Base-by-base conservation (phyloP, 805 yeast species). In the Schizosaccharomyces japonicus region DNA sequence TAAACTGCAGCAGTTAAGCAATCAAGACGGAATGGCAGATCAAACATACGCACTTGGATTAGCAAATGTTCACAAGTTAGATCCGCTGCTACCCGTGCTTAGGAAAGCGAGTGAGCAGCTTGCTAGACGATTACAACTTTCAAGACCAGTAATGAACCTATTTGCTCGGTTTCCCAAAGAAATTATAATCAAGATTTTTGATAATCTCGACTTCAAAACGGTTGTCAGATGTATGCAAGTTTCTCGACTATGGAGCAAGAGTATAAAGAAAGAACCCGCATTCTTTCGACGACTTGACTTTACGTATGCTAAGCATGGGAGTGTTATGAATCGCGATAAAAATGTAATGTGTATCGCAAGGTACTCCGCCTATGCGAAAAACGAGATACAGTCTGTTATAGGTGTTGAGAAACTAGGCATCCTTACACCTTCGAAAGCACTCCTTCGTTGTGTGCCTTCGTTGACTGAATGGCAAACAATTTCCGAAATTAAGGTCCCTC, bases 41-140 rank as follows among this genome's bases (percentile, higher is more conserved):
- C 31, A 42, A 15, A 15, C 26, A 3, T 42, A 42, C n/a, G 27
- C 15, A 30, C 33, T 15, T 10, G 46, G 46, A 13, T 27, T 42
- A 21, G 19, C 17, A 42, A 23, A 26, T n/a, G 46, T 42, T n/a
- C 46, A 15, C n/a, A 42, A 42, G 27, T 13, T 29, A 11, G 46
- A 42, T 13, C 46, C 46, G 4, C 8, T 42, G 32, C 6, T 25
- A 19, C 42, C 17, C 8, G 23, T 15, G n/a, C 11, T 36, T 8
- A 36, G 23, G 23, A 11, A 4, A 19, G 42, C 27, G 13, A 36
- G 42, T 27, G 3, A 6, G n/a, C 25, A 23, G 23, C 23, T 36
- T 10, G 13, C 13, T 15, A 1, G 23, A 2, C 25, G 42, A 21
- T 19, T 36, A n/a, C 42, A 19, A 8, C 17, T 13, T 10, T 8